Conservation (phyloP, 75 land plant genomes). For the Sequoia sempervirens region DNA sequence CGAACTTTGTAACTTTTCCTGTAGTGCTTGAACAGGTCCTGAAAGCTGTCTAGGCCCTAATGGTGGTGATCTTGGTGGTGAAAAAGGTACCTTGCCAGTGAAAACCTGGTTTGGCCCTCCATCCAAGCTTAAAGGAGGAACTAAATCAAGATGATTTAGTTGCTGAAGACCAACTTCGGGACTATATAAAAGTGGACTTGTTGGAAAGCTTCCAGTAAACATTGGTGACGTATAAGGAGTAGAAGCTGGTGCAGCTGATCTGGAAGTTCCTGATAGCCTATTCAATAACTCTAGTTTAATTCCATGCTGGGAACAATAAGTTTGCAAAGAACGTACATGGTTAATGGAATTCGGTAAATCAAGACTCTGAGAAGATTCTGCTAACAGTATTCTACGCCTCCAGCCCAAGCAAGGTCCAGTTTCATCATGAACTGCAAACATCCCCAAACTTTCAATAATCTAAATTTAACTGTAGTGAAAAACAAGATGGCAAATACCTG, state of each 20-base stretch:
- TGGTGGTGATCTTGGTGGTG: conserved; percentile 79
- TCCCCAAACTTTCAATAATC: neutral
- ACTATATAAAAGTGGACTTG: conserved; percentile 82
- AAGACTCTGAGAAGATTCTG: conserved; percentile 63
- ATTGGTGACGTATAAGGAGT: conserved; percentile 86
- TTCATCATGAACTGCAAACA: conserved; percentile 29
- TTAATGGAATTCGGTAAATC: conserved; percentile 55
- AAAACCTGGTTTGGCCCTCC: conserved; percentile 30
- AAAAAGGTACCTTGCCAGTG: conserved; percentile 31
- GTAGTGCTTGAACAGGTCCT: conserved; percentile 54
- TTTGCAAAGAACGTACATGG: conserved; percentile 76
- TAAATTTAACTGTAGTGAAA: neutral
- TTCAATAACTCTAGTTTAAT: conserved; percentile 48
- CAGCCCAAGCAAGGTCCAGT: conserved; percentile 67
- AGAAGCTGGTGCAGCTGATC: conserved; percentile 31
- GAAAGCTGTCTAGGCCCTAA: conserved; percentile 68
- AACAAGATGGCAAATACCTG: neutral
- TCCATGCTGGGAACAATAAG: conserved; percentile 66
- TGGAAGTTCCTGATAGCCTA: conserved; percentile 20
- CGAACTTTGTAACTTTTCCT: conserved; percentile 78
- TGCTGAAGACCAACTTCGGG: conserved; percentile 69
- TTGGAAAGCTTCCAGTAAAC: conserved; percentile 86
- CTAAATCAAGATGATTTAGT: conserved; percentile 54
- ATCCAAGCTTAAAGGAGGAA: conserved; percentile 95
- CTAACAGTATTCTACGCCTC: conserved; percentile 79